Conservation (phyloP, 1,284 basidiomycete genomes). For the Ganoderma sinense region DNA sequence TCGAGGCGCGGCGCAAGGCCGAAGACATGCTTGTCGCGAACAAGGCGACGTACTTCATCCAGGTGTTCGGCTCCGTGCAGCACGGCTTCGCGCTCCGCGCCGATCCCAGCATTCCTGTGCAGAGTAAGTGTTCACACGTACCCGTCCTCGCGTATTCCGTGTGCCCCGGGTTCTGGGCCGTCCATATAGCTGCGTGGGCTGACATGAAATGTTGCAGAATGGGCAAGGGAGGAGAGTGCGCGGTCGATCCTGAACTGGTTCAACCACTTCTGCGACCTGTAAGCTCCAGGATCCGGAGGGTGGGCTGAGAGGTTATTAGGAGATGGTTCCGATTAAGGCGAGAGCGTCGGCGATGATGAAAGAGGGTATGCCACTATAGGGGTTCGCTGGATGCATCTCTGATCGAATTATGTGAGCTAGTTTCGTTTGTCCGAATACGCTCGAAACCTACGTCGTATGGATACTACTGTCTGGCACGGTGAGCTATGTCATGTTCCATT, state of each 20-base stretch:
- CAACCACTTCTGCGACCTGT: slow-evolving; percentile 15
- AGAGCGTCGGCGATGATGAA: not conserved
- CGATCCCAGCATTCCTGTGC: slow-evolving; percentile 46
- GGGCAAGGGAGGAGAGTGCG: slow-evolving; percentile 66
- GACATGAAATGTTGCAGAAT: slow-evolving; percentile 44
- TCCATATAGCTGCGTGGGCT: not conserved
- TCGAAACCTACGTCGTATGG: not conserved
- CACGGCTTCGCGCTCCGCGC: slow-evolving; percentile 56
- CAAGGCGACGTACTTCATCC: slow-evolving; percentile 55
- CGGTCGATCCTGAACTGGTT: slow-evolving; percentile 44
- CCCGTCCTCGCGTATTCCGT: not conserved
- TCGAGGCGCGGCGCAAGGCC: slow-evolving; percentile 50
- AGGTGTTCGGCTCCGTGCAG: slow-evolving; percentile 56
- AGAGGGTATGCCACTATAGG: not conserved
- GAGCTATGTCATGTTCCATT: not conserved
- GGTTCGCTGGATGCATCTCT: not conserved
- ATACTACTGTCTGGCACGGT: not conserved
- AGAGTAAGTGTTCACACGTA: slow-evolving; percentile 43
- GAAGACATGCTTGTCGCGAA: slow-evolving; percentile 53
- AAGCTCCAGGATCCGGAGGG: too few relatives aligned
- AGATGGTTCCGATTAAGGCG: not conserved
- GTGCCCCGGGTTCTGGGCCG: not conserved
- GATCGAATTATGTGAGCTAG: not conserved
- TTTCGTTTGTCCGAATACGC: not conserved
- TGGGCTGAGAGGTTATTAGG: too few relatives aligned